Evolutionary conservation across 73 alveolate genomes (phyloP), one percentile per base, ranked within the genome.

Genomic region (Tetrahymena thermophila): DNA sequence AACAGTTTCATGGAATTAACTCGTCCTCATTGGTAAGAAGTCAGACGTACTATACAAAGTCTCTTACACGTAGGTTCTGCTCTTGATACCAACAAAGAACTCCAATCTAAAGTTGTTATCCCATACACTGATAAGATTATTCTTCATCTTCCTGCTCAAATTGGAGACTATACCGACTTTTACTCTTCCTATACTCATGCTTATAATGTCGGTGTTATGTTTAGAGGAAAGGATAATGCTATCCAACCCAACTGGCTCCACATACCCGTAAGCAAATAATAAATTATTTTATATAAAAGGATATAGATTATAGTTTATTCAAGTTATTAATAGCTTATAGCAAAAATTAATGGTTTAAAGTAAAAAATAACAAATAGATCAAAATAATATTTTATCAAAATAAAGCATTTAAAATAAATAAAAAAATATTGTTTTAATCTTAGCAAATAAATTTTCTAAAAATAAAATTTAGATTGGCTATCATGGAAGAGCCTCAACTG

Each of bases 121-220:
- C 97, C 97, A 19, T 57, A 34, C 43, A 31, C 93, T 25, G 93
- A 85, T 37, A 85, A 94, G 55, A 95, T 35, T 19, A 34, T 15
- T 34, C 40, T 95, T 89, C 96, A 94, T 55, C 58, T 98, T 85
- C 99, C 99, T 17, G 99, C 98, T 34, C 94, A 96, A 85, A 98
- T 98, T 93, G 98, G 99, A 85, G 99, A 98, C 96, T 99, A 99
- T 97, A 98, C 99, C 10, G 99, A 98, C 94, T 99, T 98, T 97
- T 99, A 99, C 96, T 98, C 99, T 56, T 97, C 99, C 13, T 96
- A 97, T 96, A 98, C 98, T 83, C 99, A 99, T 85, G 99, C 99
- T 83, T 98, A 95, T 95, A 98, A 98, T 94, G 99, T 98, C 40
- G 99, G 99, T 85, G 94, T 93, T 94, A 97, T 98, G 97, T 94